These are phyloP conservation scores for Trichoderma breve DNA, from an alignment of 2,329 filamentous ascomycete species.

Conservation along the genomic window DNA sequence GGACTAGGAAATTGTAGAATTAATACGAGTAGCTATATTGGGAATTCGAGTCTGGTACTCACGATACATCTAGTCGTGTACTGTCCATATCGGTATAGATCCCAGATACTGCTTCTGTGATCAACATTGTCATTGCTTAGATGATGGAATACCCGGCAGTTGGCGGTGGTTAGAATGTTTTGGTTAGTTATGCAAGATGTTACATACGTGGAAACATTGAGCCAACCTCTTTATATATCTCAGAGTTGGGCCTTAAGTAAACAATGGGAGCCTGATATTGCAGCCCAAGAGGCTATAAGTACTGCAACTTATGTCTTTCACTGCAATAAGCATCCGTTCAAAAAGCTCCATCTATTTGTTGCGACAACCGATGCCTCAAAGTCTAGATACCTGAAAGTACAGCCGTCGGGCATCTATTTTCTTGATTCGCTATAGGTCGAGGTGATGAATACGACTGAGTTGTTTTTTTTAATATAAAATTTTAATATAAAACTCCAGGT, in stretches of 20 bases:
- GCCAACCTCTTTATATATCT: not conserved
- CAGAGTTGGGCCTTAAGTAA: not conserved
- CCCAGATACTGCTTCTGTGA: not conserved
- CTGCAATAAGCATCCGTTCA: not conserved
- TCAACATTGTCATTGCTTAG: not conserved
- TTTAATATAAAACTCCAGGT: not conserved
- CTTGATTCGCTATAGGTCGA: not conserved
- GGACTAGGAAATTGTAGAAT: not conserved
- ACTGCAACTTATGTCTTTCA: not conserved
- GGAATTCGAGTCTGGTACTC: not conserved
- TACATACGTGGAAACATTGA: no score
- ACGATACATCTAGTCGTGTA: not conserved
- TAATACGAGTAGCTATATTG: not conserved
- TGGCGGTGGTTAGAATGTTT: not conserved
- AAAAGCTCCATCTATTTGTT: not conserved
- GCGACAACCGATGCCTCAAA: not conserved
- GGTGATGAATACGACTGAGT: not conserved
- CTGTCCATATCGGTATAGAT: not conserved
- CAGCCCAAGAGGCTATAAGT: not conserved
- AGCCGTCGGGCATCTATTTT: not conserved
- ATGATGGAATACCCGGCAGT: not conserved
- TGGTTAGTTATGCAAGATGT: not conserved
- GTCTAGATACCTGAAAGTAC: not conserved
- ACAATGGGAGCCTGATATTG: not conserved
- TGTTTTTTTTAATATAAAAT: not conserved